These are phyloP conservation scores for Spathaspora sp. DNA, from an alignment of 1,139 yeast genomes.

Conservation along the genomic window DNA sequence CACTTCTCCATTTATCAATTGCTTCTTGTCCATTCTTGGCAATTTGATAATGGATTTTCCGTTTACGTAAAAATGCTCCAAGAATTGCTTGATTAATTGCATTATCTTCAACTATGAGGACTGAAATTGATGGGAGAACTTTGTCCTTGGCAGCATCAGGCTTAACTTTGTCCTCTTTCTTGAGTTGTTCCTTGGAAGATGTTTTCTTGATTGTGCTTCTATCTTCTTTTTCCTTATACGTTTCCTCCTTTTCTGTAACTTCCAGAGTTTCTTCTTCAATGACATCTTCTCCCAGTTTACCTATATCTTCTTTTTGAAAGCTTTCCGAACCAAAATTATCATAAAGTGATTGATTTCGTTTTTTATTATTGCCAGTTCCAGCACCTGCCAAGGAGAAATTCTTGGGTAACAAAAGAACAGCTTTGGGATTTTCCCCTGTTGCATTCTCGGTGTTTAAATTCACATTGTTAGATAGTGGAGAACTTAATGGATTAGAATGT, in stretches of 20 bases:
- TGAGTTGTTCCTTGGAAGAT: slow-evolving; percentile 2
- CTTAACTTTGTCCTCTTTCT: slow-evolving; percentile 7
- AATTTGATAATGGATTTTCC: slow-evolving; percentile 79
- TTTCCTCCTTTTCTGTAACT: background rate
- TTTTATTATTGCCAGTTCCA: slow-evolving; percentile 7
- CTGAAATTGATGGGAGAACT: slow-evolving; percentile 79
- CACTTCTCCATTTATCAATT: slow-evolving; percentile 36
- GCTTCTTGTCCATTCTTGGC: slow-evolving; percentile 58
- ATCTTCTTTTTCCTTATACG: background rate
- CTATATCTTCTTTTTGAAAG: background rate
- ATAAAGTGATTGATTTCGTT: slow-evolving; percentile 1
- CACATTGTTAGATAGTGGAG: slow-evolving; percentile 19
- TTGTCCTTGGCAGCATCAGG: slow-evolving; percentile 28
- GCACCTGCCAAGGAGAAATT: slow-evolving; percentile 35
- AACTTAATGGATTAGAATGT: slow-evolving; percentile 34
- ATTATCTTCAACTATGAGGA: slow-evolving; percentile 92
- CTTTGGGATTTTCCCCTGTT: slow-evolving; percentile 18
- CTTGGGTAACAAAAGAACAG: slow-evolving; percentile 46
- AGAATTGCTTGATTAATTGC: slow-evolving; percentile 91
- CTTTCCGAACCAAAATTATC: background rate
- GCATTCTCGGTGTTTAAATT: slow-evolving; percentile 2
- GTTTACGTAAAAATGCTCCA: slow-evolving; percentile 86
- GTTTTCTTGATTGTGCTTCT: slow-evolving; percentile 6
- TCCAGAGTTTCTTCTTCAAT: background rate
- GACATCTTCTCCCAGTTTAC: background rate